Conservation (phyloP, 352 stramenopile species). For the Globisporangium viniferum region DNA sequence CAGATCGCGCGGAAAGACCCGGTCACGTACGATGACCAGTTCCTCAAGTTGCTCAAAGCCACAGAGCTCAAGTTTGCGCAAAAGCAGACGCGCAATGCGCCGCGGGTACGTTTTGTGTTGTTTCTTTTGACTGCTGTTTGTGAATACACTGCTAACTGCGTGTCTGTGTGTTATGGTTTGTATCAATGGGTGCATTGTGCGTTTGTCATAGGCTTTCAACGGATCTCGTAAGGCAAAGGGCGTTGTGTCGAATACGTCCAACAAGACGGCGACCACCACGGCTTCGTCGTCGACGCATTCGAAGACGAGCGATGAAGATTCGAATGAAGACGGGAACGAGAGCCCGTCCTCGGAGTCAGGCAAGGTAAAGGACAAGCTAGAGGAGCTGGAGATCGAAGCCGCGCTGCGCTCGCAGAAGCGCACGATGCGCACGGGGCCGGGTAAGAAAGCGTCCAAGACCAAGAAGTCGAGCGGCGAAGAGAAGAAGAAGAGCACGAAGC, state of each 20-base stretch:
- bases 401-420: conserved; percentile 38
- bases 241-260: conserved; percentile 37
- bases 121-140: background rate
- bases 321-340: conserved; percentile 56
- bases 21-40: conserved; percentile 81
- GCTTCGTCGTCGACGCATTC: conserved; percentile 31
- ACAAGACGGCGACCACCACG: conserved; percentile 33
- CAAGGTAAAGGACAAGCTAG: conserved; percentile 51
- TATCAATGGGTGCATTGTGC: background rate
- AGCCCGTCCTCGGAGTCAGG: conserved; percentile 29
- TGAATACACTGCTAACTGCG: background rate
- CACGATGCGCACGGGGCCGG: conserved; percentile 67
- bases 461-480: conserved; percentile 36
- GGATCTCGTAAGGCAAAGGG: conserved; percentile 64
- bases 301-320: conserved; percentile 43
- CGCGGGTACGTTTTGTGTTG: conserved; percentile 31
- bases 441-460: conserved; percentile 53
- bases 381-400: conserved; percentile 53
- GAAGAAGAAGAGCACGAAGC: conserved; percentile 59
- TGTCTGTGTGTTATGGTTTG: background rate
- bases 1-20: conserved; percentile 69
- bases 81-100: conserved; percentile 57
- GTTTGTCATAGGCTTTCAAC: conserved; percentile 44
- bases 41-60: conserved; percentile 74
- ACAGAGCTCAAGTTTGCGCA: conserved; percentile 65